Conservation (phyloP, 805 yeast species). For the Metschnikowia drakensbergensis region DNA sequence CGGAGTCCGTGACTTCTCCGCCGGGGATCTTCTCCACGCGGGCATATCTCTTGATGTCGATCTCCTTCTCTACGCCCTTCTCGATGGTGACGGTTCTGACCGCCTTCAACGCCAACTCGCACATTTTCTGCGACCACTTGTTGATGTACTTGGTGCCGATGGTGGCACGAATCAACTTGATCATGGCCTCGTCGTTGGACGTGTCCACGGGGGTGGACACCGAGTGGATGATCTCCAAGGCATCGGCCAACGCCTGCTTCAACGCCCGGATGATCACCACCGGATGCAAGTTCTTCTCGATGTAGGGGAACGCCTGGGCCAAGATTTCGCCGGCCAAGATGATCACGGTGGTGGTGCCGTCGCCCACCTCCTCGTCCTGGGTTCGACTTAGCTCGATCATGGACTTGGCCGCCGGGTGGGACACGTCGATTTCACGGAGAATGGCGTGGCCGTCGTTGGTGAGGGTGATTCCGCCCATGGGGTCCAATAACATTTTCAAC, state of each 20-base stretch:
- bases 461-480: slow-evolving; percentile 92
- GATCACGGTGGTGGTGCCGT: slow-evolving; percentile 96
- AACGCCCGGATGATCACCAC: slow-evolving; percentile 93
- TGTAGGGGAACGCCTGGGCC: slow-evolving; percentile 91
- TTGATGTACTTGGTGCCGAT: slow-evolving; percentile 94
- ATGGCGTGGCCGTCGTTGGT: slow-evolving; percentile 99
- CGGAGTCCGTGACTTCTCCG: slow-evolving; percentile 89
- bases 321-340: slow-evolving; percentile 95
- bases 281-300: slow-evolving; percentile 94
- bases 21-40: slow-evolving; percentile 97
- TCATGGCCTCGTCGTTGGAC: slow-evolving; percentile 81
- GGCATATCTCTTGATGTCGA: slow-evolving; percentile 89
- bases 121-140: slow-evolving; percentile 90
- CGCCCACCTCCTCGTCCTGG: slow-evolving; percentile 98
- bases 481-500: slow-evolving; percentile 96
- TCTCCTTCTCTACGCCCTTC: slow-evolving; percentile 64
- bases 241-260: slow-evolving; percentile 86
- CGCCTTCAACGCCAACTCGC: slow-evolving; percentile 80
- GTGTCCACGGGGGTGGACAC: slow-evolving; percentile 83
- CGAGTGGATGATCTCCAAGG: slow-evolving; percentile 78
- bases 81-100: slow-evolving; percentile 76
- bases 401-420: slow-evolving; percentile 98
- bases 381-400: slow-evolving; percentile 97
- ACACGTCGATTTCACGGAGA: slow-evolving; percentile 91
- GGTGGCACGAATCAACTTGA: slow-evolving; percentile 78